Evolutionary conservation across 2,329 filamentous ascomycete genomes (phyloP), one percentile per base, ranked within the genome.

Genomic region (Coleophoma cylindrospora): DNA sequence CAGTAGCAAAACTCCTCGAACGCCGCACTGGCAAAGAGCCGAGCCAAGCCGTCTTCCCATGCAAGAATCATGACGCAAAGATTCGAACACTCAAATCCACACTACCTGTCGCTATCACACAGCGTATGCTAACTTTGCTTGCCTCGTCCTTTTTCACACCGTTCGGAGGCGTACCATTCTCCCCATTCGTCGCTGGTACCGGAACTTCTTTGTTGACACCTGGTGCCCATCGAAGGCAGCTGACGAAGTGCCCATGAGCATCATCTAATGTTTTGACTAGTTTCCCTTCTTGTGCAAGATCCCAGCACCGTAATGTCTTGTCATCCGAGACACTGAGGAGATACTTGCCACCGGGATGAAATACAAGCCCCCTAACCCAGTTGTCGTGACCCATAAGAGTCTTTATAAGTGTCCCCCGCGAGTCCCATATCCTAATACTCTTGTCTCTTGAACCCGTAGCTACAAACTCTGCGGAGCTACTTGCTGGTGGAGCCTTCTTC

Each of bases 281-380:
- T 63, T 91, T 91, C 40, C 89, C 89, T 66, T 95, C 91, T 65
- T 97, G 92, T 22, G 80, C 79, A 22, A 97, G 73, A 71, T 97
- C 92, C 92, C 92, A 97, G 73, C 91, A 96, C 49, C 91, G 79
- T 52, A 97, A 76, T 4, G 89, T 91, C 72, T 94, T 95, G 71
- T 97, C 92, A 66, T 97, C 92, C 14, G 86, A 81, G 17, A 87
- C 89, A 7, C 86, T 91, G 6, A 97, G 71, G 1, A 97, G 77
- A 62, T 94, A 96, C 68, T 92, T 95, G 40, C 92, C 92, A 9
- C 89, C 88, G 0, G 92, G 92, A 62, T 96, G 92, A 67, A 96
- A 97, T 10, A 90, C 83, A 6, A 96, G 70, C 1, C 80, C 87
- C 33, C 90, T 83, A 9, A 97, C 83, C 92, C 92, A 97, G 66